A percentile compares a stretch with the other conserved stretches of the same genome.
These are phyloP conservation scores for Clitocybe nebularis DNA, from an alignment of 1,284 basidiomycete genomes.

Conservation along the genomic window DNA sequence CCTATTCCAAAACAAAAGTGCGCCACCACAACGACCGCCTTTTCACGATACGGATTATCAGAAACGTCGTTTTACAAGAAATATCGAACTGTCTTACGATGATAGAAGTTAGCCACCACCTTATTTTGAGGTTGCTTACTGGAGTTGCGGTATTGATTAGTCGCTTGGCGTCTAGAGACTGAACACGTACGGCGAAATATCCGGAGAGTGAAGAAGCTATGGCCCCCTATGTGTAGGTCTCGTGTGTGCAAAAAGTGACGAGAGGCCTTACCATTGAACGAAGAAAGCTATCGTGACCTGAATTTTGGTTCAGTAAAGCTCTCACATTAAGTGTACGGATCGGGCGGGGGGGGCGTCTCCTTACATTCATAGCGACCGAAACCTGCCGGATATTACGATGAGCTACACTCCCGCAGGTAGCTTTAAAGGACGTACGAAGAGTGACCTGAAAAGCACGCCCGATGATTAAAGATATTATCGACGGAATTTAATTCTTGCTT, in stretches of 20 bases:
- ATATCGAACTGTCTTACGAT: conserved; percentile 22
- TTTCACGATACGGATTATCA: neutral
- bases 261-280: conserved; percentile 31
- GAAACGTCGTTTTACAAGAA: neutral
- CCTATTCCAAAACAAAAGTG: conserved; percentile 37
- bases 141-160: neutral
- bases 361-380: conserved; percentile 22
- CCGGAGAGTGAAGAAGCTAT: conserved; percentile 33
- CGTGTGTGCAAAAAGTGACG: too few relatives aligned
- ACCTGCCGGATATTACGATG: conserved; percentile 10
- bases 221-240: too few relatives aligned
- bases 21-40: conserved; percentile 27
- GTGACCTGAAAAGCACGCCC: conserved; percentile 22
- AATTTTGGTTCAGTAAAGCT: too few relatives aligned
- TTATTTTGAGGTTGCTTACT: conserved; percentile 25
- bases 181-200: conserved; percentile 29
- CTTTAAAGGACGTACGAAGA: conserved; percentile 24
- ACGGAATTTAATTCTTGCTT: too few relatives aligned
- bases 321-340: neutral
- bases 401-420: conserved; percentile 5
- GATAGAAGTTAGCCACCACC: conserved; percentile 27
- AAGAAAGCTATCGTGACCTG: conserved; percentile 32
- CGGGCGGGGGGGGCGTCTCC: neutral
- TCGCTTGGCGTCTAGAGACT: neutral
- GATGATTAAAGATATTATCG: too few relatives aligned